phyloP scores from a whole-genome alignment of 495 filamentous ascomycete genomes.

The Penicillium flavigenum region DNA sequence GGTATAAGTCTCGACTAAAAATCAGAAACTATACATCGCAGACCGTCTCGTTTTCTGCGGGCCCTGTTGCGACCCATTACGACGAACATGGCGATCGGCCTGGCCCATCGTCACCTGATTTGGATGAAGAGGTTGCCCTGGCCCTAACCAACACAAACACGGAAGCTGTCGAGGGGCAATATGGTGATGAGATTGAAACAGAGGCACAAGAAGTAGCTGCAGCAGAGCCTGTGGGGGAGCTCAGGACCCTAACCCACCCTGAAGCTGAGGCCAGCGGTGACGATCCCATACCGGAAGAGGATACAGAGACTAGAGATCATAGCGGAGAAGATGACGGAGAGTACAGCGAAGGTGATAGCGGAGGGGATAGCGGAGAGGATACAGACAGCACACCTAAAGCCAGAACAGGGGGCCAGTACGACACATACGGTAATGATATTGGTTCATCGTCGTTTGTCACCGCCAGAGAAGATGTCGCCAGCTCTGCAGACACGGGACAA shows the following conservation, averaged over 20 bases:
- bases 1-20: slow-evolving; percentile 57
- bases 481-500: slow-evolving; percentile 15
- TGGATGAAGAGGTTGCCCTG: slow-evolving; percentile 25
- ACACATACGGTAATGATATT: slow-evolving; percentile 16
- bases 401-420: slow-evolving; percentile 2
- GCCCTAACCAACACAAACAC: slow-evolving; percentile 23
- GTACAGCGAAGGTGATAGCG: slow-evolving; percentile 1
- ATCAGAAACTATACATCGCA: slow-evolving; percentile 58
- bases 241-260: slow-evolving; percentile 24
- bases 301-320: slow-evolving; percentile 6
- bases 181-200: slow-evolving; percentile 13
- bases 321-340: slow-evolving; percentile 12
- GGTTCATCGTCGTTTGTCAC: slow-evolving; percentile 36
- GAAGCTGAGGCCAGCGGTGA: slow-evolving; percentile 7
- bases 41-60: slow-evolving; percentile 53
- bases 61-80: slow-evolving; percentile 41
- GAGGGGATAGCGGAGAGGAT: slow-evolving; percentile 11
- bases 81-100: slow-evolving; percentile 41
- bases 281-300: slow-evolving; percentile 12
- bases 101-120: slow-evolving; percentile 34
- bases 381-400: slow-evolving; percentile 15
- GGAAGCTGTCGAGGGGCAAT: slow-evolving; percentile 17
- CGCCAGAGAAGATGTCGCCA: slow-evolving; percentile 27
- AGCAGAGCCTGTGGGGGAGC: slow-evolving; percentile 21
- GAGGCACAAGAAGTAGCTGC: slow-evolving; percentile 18